phyloP scores from a whole-genome alignment of 345 rosid genomes.

The Brassica carinata region DNA sequence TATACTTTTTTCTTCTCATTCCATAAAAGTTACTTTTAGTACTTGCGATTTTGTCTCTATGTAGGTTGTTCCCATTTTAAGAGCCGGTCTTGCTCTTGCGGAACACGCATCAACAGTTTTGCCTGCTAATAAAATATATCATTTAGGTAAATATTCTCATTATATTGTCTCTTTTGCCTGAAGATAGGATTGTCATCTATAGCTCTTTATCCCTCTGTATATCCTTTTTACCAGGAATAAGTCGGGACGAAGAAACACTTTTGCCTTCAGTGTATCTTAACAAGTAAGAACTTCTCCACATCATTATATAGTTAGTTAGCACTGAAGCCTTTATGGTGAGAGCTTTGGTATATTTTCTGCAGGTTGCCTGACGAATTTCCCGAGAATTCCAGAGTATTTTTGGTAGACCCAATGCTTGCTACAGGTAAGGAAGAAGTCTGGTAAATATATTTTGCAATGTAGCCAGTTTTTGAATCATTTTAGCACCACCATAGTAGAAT shows the following conservation, averaged over 20 bases:
- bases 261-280: constrained; percentile 80
- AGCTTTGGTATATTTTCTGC: constrained; percentile 25
- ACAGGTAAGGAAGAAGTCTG: constrained; percentile 54
- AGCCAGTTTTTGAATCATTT: background rate
- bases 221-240: constrained; percentile 50
- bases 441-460: background rate
- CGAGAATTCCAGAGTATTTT: constrained; percentile 65
- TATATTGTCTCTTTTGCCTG: background rate
- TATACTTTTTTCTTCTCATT: background rate
- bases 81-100: constrained; percentile 95
- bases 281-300: constrained; percentile 58
- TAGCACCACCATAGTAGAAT: constrained; percentile 11
- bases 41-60: constrained; percentile 16
- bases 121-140: constrained; percentile 82
- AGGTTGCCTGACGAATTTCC: constrained; percentile 85
- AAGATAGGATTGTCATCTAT: background rate
- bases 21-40: background rate
- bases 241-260: constrained; percentile 85
- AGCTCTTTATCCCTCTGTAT: no score
- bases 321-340: background rate
- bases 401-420: constrained; percentile 90
- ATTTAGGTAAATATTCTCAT: constrained; percentile 55
- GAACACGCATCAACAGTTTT: constrained; percentile 86
- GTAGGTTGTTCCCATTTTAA: constrained; percentile 86
- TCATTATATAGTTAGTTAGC: background rate